phyloP scores from a whole-genome alignment of 2,329 filamentous ascomycete species.

The Aspergillus sp. region DNA sequence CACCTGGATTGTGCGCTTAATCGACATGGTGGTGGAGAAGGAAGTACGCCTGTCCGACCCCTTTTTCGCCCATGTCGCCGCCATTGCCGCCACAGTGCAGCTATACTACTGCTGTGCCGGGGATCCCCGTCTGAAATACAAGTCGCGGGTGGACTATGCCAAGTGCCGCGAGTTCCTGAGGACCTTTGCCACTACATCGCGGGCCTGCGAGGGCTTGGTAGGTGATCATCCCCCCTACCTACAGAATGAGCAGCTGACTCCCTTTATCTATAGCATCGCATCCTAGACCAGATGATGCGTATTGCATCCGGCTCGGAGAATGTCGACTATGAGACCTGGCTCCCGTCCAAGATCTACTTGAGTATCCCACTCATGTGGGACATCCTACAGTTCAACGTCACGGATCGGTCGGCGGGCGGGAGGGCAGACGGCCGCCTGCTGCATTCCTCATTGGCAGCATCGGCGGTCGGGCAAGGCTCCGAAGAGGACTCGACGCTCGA shows the following conservation, averaged over 20 bases:
- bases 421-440: constrained; percentile 45
- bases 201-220: constrained; percentile 52
- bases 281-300: constrained; percentile 52
- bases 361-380: constrained; percentile 58
- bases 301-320: constrained; percentile 54
- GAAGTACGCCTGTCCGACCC: constrained; percentile 53
- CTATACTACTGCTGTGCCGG: constrained; percentile 58
- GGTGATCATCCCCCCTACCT: constrained; percentile 15
- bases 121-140: constrained; percentile 52
- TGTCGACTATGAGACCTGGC: constrained; percentile 53
- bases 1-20: constrained; percentile 58
- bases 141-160: constrained; percentile 55
- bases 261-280: constrained; percentile 43
- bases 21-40: constrained; percentile 58
- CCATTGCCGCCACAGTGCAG: constrained; percentile 57
- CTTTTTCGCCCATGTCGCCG: constrained; percentile 55
- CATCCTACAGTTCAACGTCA: constrained; percentile 51
- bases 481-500: constrained; percentile 41
- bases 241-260: constrained; percentile 12
- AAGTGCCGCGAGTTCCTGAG: constrained; percentile 55
- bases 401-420: constrained; percentile 35
- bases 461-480: constrained; percentile 26
- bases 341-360: constrained; percentile 56
- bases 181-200: constrained; percentile 51
- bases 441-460: constrained; percentile 43